A percentile compares a stretch with the other conserved stretches of the same genome.
Evolutionary conservation across 1,284 basidiomycete genomes (phyloP).

Genomic region (Trametes polyzona): DNA sequence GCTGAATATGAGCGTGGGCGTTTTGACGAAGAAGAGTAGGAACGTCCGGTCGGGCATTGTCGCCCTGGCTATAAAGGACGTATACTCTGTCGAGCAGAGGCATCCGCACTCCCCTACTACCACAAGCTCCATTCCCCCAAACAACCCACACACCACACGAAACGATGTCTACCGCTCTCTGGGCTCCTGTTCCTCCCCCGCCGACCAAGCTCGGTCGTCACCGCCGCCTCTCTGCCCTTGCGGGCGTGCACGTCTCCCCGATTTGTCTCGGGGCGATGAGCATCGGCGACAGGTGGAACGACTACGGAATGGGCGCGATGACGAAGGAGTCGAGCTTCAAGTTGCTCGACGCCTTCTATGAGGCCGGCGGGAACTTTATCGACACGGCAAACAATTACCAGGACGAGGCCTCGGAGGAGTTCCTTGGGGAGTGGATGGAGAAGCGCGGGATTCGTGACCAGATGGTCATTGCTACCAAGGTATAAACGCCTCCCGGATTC

Average conservation of each 20-base stretch:
- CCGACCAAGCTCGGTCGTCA: slow-evolving; percentile 42
- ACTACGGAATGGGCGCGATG: slow-evolving; percentile 40
- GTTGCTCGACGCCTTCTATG: slow-evolving; percentile 42
- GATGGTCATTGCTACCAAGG: slow-evolving; percentile 57
- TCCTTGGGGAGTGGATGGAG: slow-evolving; percentile 64
- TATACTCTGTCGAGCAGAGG: no score
- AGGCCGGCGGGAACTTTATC: slow-evolving; percentile 53
- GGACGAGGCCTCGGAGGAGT: slow-evolving; percentile 45
- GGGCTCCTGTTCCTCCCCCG: not conserved
- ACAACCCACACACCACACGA: not conserved
- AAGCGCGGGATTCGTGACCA: slow-evolving; percentile 54
- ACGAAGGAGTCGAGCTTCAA: slow-evolving; percentile 40
- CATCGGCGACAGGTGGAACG: slow-evolving; percentile 48
- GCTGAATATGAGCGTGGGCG: no score
- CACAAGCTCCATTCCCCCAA: not conserved
- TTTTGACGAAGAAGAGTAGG: no score
- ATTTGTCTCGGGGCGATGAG: slow-evolving; percentile 56
- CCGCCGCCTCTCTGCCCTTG: slow-evolving; percentile 44
- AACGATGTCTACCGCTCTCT: not conserved
- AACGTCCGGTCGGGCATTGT: no score
- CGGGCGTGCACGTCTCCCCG: slow-evolving; percentile 46
- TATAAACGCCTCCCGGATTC: slow-evolving; percentile 25
- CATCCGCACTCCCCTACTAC: no score
- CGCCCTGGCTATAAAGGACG: no score
- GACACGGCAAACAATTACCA: slow-evolving; percentile 55